A percentile compares a stretch with the other conserved stretches of the same genome.
These are phyloP conservation scores for Russula abietina DNA, from an alignment of 768 basidiomycete species.

Conservation along the genomic window DNA sequence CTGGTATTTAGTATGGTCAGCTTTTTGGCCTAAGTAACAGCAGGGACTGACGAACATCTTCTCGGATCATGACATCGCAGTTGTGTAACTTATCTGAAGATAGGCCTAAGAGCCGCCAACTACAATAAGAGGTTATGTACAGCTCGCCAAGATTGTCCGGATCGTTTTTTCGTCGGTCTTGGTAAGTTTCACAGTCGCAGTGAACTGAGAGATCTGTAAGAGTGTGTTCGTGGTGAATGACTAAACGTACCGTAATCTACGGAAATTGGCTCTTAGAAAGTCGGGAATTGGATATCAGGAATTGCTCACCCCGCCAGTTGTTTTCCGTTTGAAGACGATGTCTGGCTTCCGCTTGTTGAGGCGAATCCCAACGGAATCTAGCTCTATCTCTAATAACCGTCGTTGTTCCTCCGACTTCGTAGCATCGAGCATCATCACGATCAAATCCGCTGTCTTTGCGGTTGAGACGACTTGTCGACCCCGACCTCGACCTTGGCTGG, in stretches of 20 bases:
- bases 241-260: slow-evolving; percentile 61
- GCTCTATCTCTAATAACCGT: slow-evolving; percentile 79
- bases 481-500: slow-evolving; percentile 84
- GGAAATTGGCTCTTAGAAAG: slow-evolving; percentile 9
- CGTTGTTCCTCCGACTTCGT: slow-evolving; percentile 92
- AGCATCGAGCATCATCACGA: slow-evolving; percentile 88
- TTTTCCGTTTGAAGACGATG: slow-evolving; percentile 89
- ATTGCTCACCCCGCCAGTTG: slow-evolving; percentile 77
- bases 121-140: slow-evolving; percentile 35
- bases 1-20: slow-evolving; percentile 36
- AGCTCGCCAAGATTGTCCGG: slow-evolving; percentile 83
- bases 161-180: slow-evolving; percentile 95
- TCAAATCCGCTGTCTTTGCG: slow-evolving; percentile 58
- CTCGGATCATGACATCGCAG: slow-evolving; percentile 97
- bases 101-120: neutral
- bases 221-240: neutral
- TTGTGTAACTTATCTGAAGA: slow-evolving; percentile 78
- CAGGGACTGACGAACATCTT: slow-evolving; percentile 63
- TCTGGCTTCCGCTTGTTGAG: slow-evolving; percentile 89
- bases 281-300: slow-evolving; percentile 9
- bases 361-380: slow-evolving; percentile 95
- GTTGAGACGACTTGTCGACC: slow-evolving; percentile 94
- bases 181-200: slow-evolving; percentile 88
- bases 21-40: slow-evolving; percentile 12
- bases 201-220: slow-evolving; percentile 47